Conservation (phyloP, 495 filamentous ascomycete species). For the Talaromyces ruber region DNA sequence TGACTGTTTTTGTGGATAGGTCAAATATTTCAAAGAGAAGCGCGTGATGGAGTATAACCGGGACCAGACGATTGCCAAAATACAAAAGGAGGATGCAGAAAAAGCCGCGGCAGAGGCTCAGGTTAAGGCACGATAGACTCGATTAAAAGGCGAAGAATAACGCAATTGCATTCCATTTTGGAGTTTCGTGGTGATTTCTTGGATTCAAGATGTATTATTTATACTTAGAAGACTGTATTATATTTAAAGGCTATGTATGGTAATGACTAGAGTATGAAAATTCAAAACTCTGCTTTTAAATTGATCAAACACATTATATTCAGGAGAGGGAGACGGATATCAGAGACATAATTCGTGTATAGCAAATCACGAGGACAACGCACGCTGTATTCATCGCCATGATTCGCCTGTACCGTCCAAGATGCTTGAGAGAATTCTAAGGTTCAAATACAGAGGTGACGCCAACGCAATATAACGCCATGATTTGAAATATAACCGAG, state of each 20-base stretch:
- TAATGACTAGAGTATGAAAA: not conserved
- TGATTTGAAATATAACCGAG: not conserved
- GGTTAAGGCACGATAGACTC: constrained; percentile 23
- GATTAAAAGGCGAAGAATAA: not conserved
- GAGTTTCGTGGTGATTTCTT: not conserved
- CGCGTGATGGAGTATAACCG: constrained; percentile 86
- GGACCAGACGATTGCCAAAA: constrained; percentile 64
- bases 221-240: not conserved
- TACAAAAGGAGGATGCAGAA: constrained; percentile 71
- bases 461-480: constrained; percentile 2
- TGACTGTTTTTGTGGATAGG: constrained; percentile 37
- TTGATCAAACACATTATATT: not conserved
- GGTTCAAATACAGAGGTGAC: not conserved
- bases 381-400: not conserved
- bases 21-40: constrained; percentile 95
- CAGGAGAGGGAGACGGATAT: not conserved
- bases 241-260: not conserved
- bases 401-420: constrained; percentile 1
- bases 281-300: not conserved
- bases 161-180: not conserved
- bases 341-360: not conserved
- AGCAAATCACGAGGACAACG: constrained; percentile 13
- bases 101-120: constrained; percentile 43
- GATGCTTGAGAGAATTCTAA: not conserved
- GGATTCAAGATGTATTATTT: not conserved